Base-by-base conservation (phyloP, 1,284 basidiomycete species). In the Phellinidium pouzarii region DNA sequence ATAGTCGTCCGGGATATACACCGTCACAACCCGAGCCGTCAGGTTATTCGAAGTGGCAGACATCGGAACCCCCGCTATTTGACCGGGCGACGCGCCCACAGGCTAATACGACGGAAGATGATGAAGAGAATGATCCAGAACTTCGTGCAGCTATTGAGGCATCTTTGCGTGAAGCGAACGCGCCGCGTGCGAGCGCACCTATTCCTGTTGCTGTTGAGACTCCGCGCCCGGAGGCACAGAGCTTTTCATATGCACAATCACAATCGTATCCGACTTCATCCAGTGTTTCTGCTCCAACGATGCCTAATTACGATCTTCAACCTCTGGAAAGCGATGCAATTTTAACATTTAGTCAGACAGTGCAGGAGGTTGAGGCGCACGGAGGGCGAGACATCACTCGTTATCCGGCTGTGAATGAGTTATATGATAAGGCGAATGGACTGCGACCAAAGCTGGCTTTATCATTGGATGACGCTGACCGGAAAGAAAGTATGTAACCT, bases 141-240 rank as follows among this genome's bases (percentile, higher is more conserved):
- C 73, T 99, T 20, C 83, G 79, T 50, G 90, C 95, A 11, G 96
- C 96, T 0, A 99, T 99, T 54, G 94, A 97, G 63, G 96, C 96
- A 0, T 94, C 90, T 64, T 68, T 99, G 59, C 78, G 84, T 9
- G 96, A 99, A 62, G 84, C 84, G 25, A 85, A 82, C 56, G 83
- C 85, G 6, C 85, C 87, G 0, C 80, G 76, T 55, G 84, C 91
- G 1, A 91, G 87, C 61, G 91, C 90, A 0, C 91, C 91, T 1
- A 63, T 77, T 3, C 80, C 74, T 8, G 62, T 78, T 3, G 78
- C 74, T 8, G 62, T 78, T 3, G 78, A 84, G 48, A 78, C 79
- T 5, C 71, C 79, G 25, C 67, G 73, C 12, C 62, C 65, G 2
- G 78, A 80, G 51, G 67, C 75, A 7, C 61, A 66, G 7, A 52